A percentile compares a stretch with the other conserved stretches of the same genome.
Conservation (phyloP, 768 basidiomycete genomes). For the Pleurotus djamor region DNA sequence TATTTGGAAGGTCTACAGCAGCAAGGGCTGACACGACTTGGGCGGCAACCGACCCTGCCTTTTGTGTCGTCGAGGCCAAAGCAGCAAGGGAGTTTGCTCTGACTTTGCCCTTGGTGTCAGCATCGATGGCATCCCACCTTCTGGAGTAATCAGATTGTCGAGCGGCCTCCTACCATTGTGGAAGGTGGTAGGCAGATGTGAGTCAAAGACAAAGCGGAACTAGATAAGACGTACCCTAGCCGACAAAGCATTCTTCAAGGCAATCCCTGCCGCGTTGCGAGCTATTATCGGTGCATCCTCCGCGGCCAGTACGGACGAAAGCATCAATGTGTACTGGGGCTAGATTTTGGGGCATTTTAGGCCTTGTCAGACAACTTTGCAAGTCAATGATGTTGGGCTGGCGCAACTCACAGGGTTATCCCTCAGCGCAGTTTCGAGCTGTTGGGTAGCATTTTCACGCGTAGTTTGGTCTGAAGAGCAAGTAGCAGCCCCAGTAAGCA, state of each 20-base stretch:
- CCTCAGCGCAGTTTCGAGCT: conserved; percentile 82
- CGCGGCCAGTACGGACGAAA: conserved; percentile 81
- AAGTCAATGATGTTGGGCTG: not conserved
- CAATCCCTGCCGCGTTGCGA: conserved; percentile 94
- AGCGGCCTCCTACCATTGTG: conserved; percentile 56
- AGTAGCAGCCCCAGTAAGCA: not conserved
- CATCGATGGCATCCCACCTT: conserved; percentile 80
- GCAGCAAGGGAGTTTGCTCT: conserved; percentile 86
- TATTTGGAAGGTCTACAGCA: conserved; percentile 84
- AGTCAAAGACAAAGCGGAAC: conserved; percentile 14
- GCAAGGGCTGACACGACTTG: conserved; percentile 96
- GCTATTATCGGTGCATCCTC: conserved; percentile 70
- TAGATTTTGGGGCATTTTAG: conserved; percentile 27
- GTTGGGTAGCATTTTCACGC: conserved; percentile 89
- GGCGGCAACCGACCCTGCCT: conserved; percentile 85
- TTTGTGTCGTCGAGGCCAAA: conserved; percentile 67
- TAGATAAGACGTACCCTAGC: conserved; percentile 70
- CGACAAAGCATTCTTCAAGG: conserved; percentile 92
- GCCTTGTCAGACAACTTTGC: not conserved
- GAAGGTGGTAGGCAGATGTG: conserved; percentile 14
- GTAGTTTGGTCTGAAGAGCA: conserved; percentile 69
- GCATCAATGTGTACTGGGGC: conserved; percentile 93
- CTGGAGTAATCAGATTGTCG: conserved; percentile 75
- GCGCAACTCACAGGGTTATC: conserved; percentile 82
- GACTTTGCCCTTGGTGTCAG: conserved; percentile 71